Evolutionary conservation across 192 early-diverging fungal genomes (phyloP).

Genomic region (Cladochytrium replicatum): DNA sequence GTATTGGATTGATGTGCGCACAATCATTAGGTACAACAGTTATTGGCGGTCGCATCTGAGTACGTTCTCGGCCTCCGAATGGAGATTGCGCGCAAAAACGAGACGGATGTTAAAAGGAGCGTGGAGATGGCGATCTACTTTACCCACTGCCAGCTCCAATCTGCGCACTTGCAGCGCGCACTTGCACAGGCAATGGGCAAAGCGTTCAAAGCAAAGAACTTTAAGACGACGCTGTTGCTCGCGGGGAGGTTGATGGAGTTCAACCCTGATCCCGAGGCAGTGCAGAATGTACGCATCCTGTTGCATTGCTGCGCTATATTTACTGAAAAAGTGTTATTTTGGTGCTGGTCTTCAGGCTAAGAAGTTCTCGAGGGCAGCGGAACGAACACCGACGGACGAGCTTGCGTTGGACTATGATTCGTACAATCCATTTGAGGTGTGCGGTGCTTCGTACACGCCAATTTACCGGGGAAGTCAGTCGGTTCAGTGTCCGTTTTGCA

Average conservation of each 20-base stretch:
- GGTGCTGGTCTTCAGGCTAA: no score
- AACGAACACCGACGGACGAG: constrained; percentile 71
- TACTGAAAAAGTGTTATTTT: no score
- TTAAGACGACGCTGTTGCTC: constrained; percentile 72
- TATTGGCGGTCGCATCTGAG: constrained; percentile 75
- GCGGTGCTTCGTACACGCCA: constrained; percentile 73
- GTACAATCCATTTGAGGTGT: constrained; percentile 89
- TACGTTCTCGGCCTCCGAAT: constrained; percentile 86
- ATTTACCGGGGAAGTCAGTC: constrained; percentile 81
- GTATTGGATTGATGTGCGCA: no score
- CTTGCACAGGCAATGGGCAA: constrained; percentile 80
- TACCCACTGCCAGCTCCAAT: constrained; percentile 85
- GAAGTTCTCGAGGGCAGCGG: no score
- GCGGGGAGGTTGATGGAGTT: constrained; percentile 84
- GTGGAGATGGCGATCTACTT: constrained; percentile 94
- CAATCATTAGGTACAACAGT: constrained; percentile 37
- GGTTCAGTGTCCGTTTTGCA: constrained; percentile 79
- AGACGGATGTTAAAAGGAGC: constrained; percentile 49
- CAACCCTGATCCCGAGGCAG: constrained; percentile 66
- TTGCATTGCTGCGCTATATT: no score
- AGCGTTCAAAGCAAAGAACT: constrained; percentile 75
- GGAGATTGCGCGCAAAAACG: constrained; percentile 67
- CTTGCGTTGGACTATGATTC: constrained; percentile 84
- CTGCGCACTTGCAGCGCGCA: constrained; percentile 78
- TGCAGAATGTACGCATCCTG: constrained; percentile 71